Evolutionary conservation across 192 early-diverging fungal genomes (phyloP).

Genomic region (Chytriomyces sp.): DNA sequence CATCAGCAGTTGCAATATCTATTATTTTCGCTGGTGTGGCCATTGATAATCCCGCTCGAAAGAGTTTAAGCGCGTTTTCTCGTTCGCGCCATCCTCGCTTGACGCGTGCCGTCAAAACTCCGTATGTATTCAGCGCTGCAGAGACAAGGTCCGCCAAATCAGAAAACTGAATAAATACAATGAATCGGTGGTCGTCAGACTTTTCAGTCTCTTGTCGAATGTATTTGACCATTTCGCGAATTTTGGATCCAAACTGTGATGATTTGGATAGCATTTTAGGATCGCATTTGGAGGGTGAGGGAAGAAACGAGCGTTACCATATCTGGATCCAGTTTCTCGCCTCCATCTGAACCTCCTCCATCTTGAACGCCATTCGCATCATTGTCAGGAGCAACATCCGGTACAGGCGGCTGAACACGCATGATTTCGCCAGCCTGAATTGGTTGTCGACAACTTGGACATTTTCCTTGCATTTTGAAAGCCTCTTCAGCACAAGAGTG

Average conservation of each 20-base stretch:
- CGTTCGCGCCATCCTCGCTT: conserved; percentile 7
- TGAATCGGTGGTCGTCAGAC: background rate
- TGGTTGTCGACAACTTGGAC: background rate
- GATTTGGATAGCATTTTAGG: too few species aligned
- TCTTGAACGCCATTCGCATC: background rate
- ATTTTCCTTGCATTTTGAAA: background rate
- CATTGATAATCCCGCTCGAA: background rate
- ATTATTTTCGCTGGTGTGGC: too few species aligned
- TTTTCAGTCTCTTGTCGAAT: background rate
- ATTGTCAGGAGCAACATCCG: background rate
- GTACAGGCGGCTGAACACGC: background rate
- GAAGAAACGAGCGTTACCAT: background rate
- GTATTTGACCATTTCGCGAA: conserved; percentile 25
- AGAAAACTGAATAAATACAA: conserved; percentile 23
- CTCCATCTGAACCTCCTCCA: background rate
- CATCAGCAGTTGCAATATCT: too few species aligned
- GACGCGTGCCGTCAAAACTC: background rate
- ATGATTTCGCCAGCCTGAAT: background rate
- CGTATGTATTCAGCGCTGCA: conserved; percentile 12
- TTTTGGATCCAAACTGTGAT: conserved; percentile 27
- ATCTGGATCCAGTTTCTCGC: conserved; percentile 11
- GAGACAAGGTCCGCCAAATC: conserved; percentile 22
- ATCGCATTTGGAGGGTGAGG: background rate
- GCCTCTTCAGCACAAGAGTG: conserved; percentile 9
- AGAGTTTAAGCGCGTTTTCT: conserved; percentile 8